Evolutionary conservation across 331 rosid genomes (phyloP).

Genomic region (Rhamnella rubrinervis): DNA sequence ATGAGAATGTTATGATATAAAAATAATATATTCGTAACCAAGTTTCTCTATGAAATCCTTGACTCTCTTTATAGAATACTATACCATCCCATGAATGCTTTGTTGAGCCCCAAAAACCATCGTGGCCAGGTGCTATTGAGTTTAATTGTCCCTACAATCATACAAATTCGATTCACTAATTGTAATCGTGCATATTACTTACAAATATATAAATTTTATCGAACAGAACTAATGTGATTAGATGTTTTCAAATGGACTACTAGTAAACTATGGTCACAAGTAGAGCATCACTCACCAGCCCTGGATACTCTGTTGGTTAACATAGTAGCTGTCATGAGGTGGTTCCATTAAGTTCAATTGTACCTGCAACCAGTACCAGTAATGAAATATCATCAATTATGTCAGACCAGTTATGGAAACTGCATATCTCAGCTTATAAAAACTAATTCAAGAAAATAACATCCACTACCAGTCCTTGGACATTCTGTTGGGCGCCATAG

Average conservation of each 20-base stretch:
- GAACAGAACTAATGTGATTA: background rate
- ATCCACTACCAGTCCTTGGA: conserved; percentile 47
- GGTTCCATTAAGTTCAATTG: conserved; percentile 60
- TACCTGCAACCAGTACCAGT: conserved; percentile 24
- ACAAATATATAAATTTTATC: background rate
- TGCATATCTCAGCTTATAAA: background rate
- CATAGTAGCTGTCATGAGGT: conserved; percentile 49
- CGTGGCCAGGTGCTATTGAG: conserved; percentile 39
- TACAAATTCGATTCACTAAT: background rate
- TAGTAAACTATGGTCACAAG: background rate
- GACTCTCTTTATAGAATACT: background rate
- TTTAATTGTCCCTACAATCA: conserved; percentile 41
- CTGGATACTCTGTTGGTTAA: conserved; percentile 45
- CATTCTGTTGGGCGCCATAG: conserved; percentile 49
- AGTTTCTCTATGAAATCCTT: background rate
- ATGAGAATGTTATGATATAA: background rate
- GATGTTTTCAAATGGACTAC: conserved; percentile 2
- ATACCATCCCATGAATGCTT: conserved; percentile 52
- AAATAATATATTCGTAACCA: background rate
- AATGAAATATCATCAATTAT: background rate
- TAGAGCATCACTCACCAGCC: conserved; percentile 38
- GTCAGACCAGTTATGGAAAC: background rate
- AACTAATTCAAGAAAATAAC: conserved; percentile 4
- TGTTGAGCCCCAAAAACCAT: conserved; percentile 46
- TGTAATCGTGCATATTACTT: background rate